These are phyloP conservation scores for Rutidosis leptorrhynchoides DNA, from an alignment of 129 eudicot species.

Conservation along the genomic window DNA sequence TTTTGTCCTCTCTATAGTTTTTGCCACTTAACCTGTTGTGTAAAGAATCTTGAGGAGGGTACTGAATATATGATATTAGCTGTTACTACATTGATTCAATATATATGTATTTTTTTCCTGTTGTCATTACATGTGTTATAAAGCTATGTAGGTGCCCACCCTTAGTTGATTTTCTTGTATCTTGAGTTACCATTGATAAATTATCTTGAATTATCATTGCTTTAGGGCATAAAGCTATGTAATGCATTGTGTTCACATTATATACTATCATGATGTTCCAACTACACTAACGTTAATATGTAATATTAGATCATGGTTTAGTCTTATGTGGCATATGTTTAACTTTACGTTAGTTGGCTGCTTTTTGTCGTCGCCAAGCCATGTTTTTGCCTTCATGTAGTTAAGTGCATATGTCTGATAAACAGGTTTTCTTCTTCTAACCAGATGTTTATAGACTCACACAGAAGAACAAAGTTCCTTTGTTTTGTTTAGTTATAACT, in stretches of 20 bases:
- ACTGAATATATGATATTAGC: not conserved
- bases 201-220: no score
- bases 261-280: not conserved
- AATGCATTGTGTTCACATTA: not conserved
- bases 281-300: not conserved
- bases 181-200: not conserved
- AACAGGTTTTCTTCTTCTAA: not conserved
- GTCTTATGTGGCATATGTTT: not conserved
- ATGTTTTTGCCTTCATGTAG: no score
- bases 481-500: not conserved
- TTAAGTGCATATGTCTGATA: not conserved
- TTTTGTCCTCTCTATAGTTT: slow-evolving; percentile 11
- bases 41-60: slow-evolving; percentile 13
- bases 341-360: not conserved
- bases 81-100: slow-evolving; percentile 1
- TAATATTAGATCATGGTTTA: not conserved
- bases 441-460: not conserved
- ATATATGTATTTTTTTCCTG: not conserved
- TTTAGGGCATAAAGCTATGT: no score
- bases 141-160: not conserved
- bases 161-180: not conserved
- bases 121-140: slow-evolving; percentile 17
- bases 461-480: not conserved
- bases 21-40: not conserved
- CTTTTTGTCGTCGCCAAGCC: not conserved